Percentiles rank a stretch among this genome's conserved stretches.
Evolutionary conservation across 2,329 filamentous ascomycete species (phyloP).

Genomic region (Didymella glomerata): DNA sequence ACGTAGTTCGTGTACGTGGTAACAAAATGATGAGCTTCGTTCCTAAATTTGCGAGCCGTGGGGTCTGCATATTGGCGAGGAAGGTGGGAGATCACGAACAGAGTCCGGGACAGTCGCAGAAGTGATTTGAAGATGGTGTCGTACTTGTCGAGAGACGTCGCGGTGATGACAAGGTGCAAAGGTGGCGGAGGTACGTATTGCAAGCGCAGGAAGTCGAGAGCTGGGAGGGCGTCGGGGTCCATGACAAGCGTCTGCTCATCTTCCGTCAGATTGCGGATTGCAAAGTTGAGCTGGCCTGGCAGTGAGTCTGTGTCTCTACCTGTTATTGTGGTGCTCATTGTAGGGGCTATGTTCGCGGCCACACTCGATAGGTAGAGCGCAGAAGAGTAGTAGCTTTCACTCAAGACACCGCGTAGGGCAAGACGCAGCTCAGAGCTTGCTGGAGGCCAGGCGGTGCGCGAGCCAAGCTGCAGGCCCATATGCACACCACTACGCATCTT

Average conservation of each 20-base stretch:
- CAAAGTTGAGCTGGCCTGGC: slow-evolving; percentile 67
- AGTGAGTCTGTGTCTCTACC: slow-evolving; percentile 48
- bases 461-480: slow-evolving; percentile 85
- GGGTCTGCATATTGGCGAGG: slow-evolving; percentile 38
- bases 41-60: slow-evolving; percentile 62
- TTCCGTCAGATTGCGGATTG: slow-evolving; percentile 75
- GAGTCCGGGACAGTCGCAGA: slow-evolving; percentile 78
- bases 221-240: slow-evolving; percentile 82
- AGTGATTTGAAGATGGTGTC: slow-evolving; percentile 85
- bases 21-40: slow-evolving; percentile 83
- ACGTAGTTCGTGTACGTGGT: slow-evolving; percentile 77
- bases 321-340: slow-evolving; percentile 17
- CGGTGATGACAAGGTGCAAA: slow-evolving; percentile 77
- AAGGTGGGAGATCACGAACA: slow-evolving; percentile 69
- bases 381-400: slow-evolving; percentile 71
- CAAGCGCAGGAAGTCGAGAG: slow-evolving; percentile 90
- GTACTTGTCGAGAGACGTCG: slow-evolving; percentile 76
- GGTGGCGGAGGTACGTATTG: slow-evolving; percentile 81
- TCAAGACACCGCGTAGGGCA: slow-evolving; percentile 83
- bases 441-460: slow-evolving; percentile 86
- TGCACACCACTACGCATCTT: slow-evolving; percentile 69
- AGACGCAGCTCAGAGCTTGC: slow-evolving; percentile 92
- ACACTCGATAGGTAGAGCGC: slow-evolving; percentile 40
- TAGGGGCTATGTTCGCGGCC: slow-evolving; percentile 1
- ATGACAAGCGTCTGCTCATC: slow-evolving; percentile 85